Evolutionary conservation across 108 stramenopile species (phyloP), one percentile per base, ranked within the genome.

Genomic region (Cyclotella kingstonii): DNA sequence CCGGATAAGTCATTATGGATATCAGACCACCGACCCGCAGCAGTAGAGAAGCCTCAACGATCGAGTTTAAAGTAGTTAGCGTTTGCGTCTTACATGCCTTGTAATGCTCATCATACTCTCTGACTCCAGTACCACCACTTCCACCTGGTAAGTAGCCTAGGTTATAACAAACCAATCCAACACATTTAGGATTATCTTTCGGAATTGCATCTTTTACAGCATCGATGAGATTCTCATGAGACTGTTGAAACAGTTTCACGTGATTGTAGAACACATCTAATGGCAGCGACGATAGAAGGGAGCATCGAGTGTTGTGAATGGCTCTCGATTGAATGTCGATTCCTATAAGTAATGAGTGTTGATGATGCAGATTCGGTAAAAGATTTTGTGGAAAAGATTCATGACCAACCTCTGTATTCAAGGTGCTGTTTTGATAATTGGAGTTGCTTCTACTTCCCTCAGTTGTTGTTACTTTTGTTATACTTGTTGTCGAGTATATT

Each of bases 141-240:
- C 35, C 61, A 31, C 66, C 73, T 17, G 91, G 91, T 12, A 92
- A 57, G 59, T 77, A 92, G 8, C 91, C 87, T 7, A 93, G 55
- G 63, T 93, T 93, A 66, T 87, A 93, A 17, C 89, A 89, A 1
- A 93, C 70, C 58, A 93, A 55, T 7, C 80, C 87, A 25, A 87
- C 73, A 0, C 54, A 52, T 9, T 35, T n/a, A n/a, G n/a, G n/a
- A n/a, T n/a, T n/a, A n/a, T n/a, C n/a, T n/a, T n/a, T n/a, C n/a
- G n/a, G n/a, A n/a, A n/a, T 39, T 7, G 31, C n/a, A 41, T 38
- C 27, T 41, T 18, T 26, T 19, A 51, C 39, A 27, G 53, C 40
- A 45, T 73, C 50, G 45, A 73, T 33, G 36, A 75, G 45, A 44
- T 63, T 41, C 35, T 68, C 67, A 40, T 75, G 73, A 10, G 73